Percentiles rank a stretch among this genome's conserved stretches.
These are phyloP conservation scores for Fraxinus excelsior DNA, from an alignment of 257 asterid genomes.

Conservation along the genomic window DNA sequence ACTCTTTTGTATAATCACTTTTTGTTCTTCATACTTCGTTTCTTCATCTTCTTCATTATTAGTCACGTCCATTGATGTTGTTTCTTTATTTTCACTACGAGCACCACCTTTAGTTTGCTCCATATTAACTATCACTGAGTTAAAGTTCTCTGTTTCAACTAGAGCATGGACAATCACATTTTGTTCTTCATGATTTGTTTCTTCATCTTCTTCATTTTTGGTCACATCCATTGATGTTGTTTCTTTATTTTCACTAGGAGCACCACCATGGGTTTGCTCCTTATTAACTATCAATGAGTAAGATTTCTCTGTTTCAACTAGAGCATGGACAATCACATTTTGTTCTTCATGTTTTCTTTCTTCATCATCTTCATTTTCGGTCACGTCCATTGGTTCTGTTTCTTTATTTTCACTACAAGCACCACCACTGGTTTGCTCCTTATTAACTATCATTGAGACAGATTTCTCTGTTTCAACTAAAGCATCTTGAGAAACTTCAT, in stretches of 20 bases:
- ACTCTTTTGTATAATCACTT: neutral
- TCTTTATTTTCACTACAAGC: slow-evolving; percentile 23
- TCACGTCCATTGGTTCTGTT: slow-evolving; percentile 20
- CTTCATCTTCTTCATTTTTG: slow-evolving; percentile 18
- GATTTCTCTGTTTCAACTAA: slow-evolving; percentile 22
- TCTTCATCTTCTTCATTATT: slow-evolving; percentile 17
- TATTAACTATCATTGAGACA: slow-evolving; percentile 18
- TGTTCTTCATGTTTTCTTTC: slow-evolving; percentile 28
- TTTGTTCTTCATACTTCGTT: slow-evolving; percentile 23
- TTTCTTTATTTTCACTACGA: slow-evolving; percentile 24
- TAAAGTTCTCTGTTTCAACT: slow-evolving; percentile 25
- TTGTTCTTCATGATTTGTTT: slow-evolving; percentile 25
- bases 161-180: slow-evolving; percentile 10
- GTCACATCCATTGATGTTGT: slow-evolving; percentile 21
- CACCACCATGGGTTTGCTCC: slow-evolving; percentile 28
- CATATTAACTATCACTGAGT: slow-evolving; percentile 9
- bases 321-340: slow-evolving; percentile 13
- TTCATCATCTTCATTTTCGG: slow-evolving; percentile 4
- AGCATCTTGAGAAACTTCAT: slow-evolving; percentile 36
- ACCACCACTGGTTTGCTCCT: slow-evolving; percentile 25
- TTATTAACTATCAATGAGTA: slow-evolving; percentile 16
- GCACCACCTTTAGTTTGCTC: slow-evolving; percentile 27
- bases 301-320: slow-evolving; percentile 22
- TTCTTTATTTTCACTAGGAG: slow-evolving; percentile 23
- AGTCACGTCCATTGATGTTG: slow-evolving; percentile 17